Evolutionary conservation across 176 grass and related monocot genomes (phyloP).

Genomic region (Saccharum officinarum): DNA sequence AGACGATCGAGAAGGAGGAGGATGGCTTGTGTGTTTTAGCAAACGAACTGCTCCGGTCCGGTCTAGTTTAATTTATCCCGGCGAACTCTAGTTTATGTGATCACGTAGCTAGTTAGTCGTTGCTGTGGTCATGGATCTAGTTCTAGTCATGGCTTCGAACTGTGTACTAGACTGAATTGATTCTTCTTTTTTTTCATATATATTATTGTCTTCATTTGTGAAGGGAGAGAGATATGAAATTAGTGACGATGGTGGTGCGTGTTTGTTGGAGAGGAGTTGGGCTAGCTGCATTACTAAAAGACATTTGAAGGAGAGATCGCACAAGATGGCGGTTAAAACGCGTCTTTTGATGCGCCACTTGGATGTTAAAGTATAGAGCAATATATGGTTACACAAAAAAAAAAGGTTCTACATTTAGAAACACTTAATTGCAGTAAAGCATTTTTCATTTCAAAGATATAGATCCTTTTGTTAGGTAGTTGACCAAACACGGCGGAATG

Average conservation of each 20-base stretch:
- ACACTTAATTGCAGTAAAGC: not conserved
- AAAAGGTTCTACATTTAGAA: not conserved
- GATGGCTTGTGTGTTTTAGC: not conserved
- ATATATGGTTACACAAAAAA: not conserved
- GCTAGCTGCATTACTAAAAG: slow-evolving; percentile 5
- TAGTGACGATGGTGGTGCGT: not conserved
- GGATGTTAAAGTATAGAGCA: not conserved
- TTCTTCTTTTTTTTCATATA: not conserved
- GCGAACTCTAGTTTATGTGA: slow-evolving; percentile 1
- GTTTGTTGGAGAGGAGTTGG: not conserved
- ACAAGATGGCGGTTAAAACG: slow-evolving; percentile 29
- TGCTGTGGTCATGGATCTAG: not conserved
- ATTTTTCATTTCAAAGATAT: not conserved
- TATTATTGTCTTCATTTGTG: not conserved
- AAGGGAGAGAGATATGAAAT: not conserved
- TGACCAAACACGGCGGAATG: not conserved
- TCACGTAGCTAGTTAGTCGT: not conserved
- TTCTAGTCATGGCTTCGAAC: slow-evolving; percentile 18
- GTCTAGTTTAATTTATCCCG: not conserved
- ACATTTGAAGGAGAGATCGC: not conserved
- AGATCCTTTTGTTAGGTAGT: not conserved
- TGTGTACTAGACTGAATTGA: not conserved
- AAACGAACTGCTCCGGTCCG: not conserved
- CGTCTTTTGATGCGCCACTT: slow-evolving; percentile 31
- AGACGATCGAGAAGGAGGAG: not conserved